Conservation (phyloP, 352 stramenopile genomes). For the Phytophthora pisi region DNA sequence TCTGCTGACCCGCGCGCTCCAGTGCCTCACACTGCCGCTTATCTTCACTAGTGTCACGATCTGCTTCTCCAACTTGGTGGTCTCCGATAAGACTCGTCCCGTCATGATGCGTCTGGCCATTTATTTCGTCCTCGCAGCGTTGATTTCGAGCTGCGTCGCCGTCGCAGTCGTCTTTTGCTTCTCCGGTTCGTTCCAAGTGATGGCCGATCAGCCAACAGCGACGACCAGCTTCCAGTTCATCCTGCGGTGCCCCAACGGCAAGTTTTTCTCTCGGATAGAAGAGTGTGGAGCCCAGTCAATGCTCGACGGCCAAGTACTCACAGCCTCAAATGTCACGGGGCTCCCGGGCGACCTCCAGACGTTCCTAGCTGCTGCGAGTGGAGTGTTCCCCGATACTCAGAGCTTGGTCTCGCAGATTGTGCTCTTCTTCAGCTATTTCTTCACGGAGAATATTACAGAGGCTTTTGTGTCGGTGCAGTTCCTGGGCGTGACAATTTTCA, state of each 20-base stretch:
- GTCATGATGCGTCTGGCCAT: constrained; percentile 56
- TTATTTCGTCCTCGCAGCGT: constrained; percentile 50
- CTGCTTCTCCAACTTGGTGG: constrained; percentile 61
- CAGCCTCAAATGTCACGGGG: constrained; percentile 55
- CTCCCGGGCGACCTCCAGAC: constrained; percentile 30
- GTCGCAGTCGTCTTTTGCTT: constrained; percentile 49
- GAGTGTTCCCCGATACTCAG: constrained; percentile 37
- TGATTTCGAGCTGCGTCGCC: constrained; percentile 47
- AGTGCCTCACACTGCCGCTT: constrained; percentile 67
- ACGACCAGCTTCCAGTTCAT: constrained; percentile 40
- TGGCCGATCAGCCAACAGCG: constrained; percentile 13
- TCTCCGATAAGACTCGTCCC: constrained; percentile 50
- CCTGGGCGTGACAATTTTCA: constrained; percentile 59
- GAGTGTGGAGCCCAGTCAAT: constrained; percentile 30
- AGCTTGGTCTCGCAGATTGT: constrained; percentile 52
- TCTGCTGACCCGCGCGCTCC: constrained; percentile 42
- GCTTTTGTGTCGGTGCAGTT: constrained; percentile 56
- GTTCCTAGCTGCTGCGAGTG: constrained; percentile 35
- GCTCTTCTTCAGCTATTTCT: constrained; percentile 57
- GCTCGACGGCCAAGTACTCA: constrained; percentile 43
- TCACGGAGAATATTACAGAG: constrained; percentile 64
- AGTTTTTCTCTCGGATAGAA: constrained; percentile 42
- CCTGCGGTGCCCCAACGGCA: constrained; percentile 60
- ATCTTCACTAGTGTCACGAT: constrained; percentile 77
- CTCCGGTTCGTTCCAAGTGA: constrained; percentile 25